These are phyloP conservation scores for Tanozyma kutaoensis DNA, from an alignment of 805 yeast genomes.

Conservation along the genomic window DNA sequence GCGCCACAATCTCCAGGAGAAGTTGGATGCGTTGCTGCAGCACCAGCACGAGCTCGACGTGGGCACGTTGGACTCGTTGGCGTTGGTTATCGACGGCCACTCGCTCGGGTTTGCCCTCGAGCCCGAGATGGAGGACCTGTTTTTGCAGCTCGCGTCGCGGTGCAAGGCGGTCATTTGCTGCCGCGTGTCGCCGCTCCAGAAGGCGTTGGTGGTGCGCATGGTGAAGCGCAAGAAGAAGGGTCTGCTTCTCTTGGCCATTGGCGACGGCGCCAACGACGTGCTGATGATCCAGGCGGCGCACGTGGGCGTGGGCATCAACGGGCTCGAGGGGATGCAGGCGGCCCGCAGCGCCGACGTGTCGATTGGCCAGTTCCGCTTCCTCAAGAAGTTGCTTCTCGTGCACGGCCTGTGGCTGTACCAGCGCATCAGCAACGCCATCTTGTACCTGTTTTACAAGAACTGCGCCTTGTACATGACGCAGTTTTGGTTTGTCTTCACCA, in stretches of 20 bases:
- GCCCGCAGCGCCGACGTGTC: slow-evolving; percentile 97
- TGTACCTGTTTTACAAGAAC: slow-evolving; percentile 92
- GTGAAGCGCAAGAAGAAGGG: slow-evolving; percentile 69
- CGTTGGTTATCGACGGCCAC: slow-evolving; percentile 88
- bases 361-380: slow-evolving; percentile 85
- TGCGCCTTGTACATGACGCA: slow-evolving; percentile 95
- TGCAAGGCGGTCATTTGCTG: slow-evolving; percentile 97
- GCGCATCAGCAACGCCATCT: slow-evolving; percentile 81
- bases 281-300: slow-evolving; percentile 99
- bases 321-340: slow-evolving; percentile 99
- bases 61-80: slow-evolving; percentile 49
- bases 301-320: slow-evolving; percentile 97
- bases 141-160: slow-evolving; percentile 66
- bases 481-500: slow-evolving; percentile 92
- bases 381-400: slow-evolving; percentile 72
- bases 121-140: slow-evolving; percentile 59
- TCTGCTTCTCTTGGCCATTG: slow-evolving; percentile 76
- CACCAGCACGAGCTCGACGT: slow-evolving; percentile 58
- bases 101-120: slow-evolving; percentile 82
- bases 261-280: slow-evolving; percentile 99
- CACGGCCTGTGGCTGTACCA: slow-evolving; percentile 99
- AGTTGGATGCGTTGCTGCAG: slow-evolving; percentile 59
- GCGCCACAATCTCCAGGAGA: slow-evolving; percentile 53
- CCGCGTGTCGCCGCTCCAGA: slow-evolving; percentile 94
- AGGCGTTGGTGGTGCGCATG: slow-evolving; percentile 89